Evolutionary conservation across 345 rosid genomes (phyloP), one percentile per base, ranked within the genome.

Genomic region (Aquilaria malaccensis): DNA sequence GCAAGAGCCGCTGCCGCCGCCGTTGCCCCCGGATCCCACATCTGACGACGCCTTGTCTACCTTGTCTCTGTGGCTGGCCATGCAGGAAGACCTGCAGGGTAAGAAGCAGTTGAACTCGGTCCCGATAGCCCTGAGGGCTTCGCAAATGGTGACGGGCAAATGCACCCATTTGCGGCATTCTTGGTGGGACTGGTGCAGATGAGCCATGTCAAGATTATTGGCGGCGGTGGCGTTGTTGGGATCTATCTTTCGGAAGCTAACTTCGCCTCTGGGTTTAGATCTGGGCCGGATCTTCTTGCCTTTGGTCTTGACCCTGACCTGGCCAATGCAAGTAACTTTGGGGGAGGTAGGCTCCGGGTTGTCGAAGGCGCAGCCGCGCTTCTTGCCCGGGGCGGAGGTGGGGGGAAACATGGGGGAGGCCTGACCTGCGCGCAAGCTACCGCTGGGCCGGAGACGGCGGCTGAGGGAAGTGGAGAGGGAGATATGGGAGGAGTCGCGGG

Each of bases 261-360:
- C 71, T 51, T 89, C 96, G 5, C 88, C 85, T n/a, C 83, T 79
- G 43, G 43, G 43, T 33, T 71, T 73, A 33, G 96, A 85, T 84
- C 89, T 79, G 13, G 87, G 74, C 62, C 85, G 66, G 55, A 85
- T 72, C 76, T 84, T 89, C 80, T 79, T 89, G 13, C 85, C 88
- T 81, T 91, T 93, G 11, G 98, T 87, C 80, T 93, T 93, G 4
- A 93, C 98, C 41, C 98, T 73, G n/a, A 93, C 98, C 55, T 89
- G 98, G 9, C 98, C 98, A n/a, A 93, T 89, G 53, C 98, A 93
- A 47, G 98, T 89, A 14, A 93, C 98, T 67, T 93, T 93, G 0
- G 98, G 98, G 15, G 98, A 93, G 65, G 96, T 81, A 0, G 98
- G 98, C 65, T 93, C 96, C 0, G 94, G 87, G 67, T 80, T 86